Conservation (phyloP, 1,139 yeast genomes). For the Geotrichum klebahnii region DNA sequence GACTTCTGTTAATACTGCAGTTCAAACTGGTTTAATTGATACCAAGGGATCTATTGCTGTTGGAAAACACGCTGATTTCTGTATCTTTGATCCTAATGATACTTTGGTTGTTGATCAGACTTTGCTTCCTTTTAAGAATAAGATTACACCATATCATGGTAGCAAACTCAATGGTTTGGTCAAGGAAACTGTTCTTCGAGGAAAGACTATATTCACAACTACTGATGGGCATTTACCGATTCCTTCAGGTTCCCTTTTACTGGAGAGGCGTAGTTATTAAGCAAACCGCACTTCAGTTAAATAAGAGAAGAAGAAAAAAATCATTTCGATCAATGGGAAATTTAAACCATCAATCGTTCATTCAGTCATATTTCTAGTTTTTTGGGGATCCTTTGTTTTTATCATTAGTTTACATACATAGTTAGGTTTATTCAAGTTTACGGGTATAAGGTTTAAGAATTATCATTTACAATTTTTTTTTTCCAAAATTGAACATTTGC, state of each 20-base stretch:
- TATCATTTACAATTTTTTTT: neutral
- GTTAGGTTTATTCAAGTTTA: too few relatives aligned
- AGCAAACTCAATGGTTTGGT: constrained; percentile 65
- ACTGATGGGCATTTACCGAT: constrained; percentile 54
- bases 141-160: constrained; percentile 81
- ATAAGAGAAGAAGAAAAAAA: neutral
- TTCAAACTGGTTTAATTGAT: constrained; percentile 73
- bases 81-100: constrained; percentile 66
- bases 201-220: constrained; percentile 57
- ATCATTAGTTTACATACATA: neutral
- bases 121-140: constrained; percentile 71
- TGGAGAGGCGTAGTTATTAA: constrained; percentile 42
- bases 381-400: too few relatives aligned
- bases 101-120: constrained; percentile 55
- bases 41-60: constrained; percentile 64
- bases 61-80: constrained; percentile 86
- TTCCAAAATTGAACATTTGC: neutral
- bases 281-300: neutral
- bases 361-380: too few relatives aligned
- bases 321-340: neutral
- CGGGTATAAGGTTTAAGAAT: too few relatives aligned
- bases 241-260: constrained; percentile 56
- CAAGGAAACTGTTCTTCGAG: constrained; percentile 72
- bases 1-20: constrained; percentile 80
- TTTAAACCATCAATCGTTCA: too few relatives aligned